A percentile compares a stretch with the other conserved stretches of the same genome.
Evolutionary conservation across 73 alveolate species (phyloP).

Genomic region (Stentor roeselii): DNA sequence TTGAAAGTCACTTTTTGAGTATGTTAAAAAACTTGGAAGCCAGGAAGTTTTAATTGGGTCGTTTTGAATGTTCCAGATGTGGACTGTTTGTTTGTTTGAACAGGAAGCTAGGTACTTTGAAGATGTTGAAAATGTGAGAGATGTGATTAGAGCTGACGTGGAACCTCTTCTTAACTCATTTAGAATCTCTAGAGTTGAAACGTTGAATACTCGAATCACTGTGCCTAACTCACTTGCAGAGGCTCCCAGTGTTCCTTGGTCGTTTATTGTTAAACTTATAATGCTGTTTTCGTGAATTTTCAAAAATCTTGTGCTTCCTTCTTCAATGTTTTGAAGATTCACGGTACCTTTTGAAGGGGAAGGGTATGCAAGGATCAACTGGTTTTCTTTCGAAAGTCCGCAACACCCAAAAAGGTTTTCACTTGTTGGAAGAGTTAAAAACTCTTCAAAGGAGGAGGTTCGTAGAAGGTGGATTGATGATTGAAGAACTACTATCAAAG

Average conservation of each 20-base stretch:
- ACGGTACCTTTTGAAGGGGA: constrained; percentile 87
- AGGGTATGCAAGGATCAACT: constrained; percentile 73
- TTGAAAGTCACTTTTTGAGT: background rate
- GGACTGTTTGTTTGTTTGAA: background rate
- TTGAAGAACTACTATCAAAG: constrained; percentile 59
- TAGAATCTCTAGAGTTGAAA: constrained; percentile 51
- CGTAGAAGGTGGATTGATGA: constrained; percentile 72
- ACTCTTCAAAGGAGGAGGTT: constrained; percentile 72
- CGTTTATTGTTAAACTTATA: constrained; percentile 63
- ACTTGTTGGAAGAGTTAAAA: constrained; percentile 87
- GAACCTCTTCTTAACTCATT: constrained; percentile 94
- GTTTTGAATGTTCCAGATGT: background rate
- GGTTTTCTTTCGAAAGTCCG: constrained; percentile 61
- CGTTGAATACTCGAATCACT: constrained; percentile 70
- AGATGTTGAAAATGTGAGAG: constrained; percentile 79
- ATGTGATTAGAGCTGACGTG: constrained; percentile 85
- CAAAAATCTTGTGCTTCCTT: constrained; percentile 29
- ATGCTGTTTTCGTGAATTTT: constrained; percentile 66
- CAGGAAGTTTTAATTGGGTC: background rate
- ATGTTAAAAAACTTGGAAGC: background rate
- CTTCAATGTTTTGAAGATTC: constrained; percentile 64
- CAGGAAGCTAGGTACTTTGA: constrained; percentile 46
- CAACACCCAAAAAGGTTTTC: constrained; percentile 78
- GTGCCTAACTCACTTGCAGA: constrained; percentile 90
- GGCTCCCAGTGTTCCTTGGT: constrained; percentile 84